A percentile compares a stretch with the other conserved stretches of the same genome.
phyloP scores from a whole-genome alignment of 495 filamentous ascomycete species.

The Sabuloglossum arenarium region DNA sequence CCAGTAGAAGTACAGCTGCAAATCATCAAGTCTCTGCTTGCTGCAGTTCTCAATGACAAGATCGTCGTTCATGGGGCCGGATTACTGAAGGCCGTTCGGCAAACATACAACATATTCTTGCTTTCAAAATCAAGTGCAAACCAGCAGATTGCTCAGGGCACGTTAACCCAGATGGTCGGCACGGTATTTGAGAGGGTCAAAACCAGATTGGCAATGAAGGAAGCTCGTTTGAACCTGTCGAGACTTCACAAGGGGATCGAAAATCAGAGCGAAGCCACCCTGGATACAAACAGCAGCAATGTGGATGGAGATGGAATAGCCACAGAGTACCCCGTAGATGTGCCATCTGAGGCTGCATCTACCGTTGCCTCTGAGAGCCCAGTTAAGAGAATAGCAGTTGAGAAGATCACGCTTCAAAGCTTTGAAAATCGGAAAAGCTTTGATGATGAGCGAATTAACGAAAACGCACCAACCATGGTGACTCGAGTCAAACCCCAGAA shows the following conservation, averaged over 20 bases:
- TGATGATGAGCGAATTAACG: conserved; percentile 75
- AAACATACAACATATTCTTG: conserved; percentile 97
- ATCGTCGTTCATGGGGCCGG: conserved; percentile 95
- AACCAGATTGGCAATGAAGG: conserved; percentile 68
- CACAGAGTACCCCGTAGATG: conserved; percentile 18
- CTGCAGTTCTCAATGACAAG: conserved; percentile 93
- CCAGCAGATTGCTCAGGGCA: conserved; percentile 91
- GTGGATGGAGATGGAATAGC: conserved; percentile 14
- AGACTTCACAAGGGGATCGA: conserved; percentile 17
- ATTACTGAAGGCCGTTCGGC: conserved; percentile 89
- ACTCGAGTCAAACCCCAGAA: conserved; percentile 44
- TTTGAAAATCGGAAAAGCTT: conserved; percentile 86
- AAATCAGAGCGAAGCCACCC: conserved; percentile 16
- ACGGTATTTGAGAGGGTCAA: conserved; percentile 94
- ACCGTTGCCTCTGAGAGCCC: conserved; percentile 26
- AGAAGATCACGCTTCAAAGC: conserved; percentile 86
- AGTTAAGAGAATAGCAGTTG: conserved; percentile 33
- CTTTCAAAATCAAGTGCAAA: conserved; percentile 78
- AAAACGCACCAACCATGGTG: conserved; percentile 82
- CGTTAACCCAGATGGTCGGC: conserved; percentile 94
- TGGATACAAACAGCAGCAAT: conserved; percentile 25
- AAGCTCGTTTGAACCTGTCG: conserved; percentile 35
- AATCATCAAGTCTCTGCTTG: conserved; percentile 90
- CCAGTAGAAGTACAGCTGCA: conserved; percentile 81
- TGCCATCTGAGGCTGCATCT: conserved; percentile 14